Evolutionary conservation across 495 filamentous ascomycete genomes (phyloP).

Genomic region (Lophium mytilinum): DNA sequence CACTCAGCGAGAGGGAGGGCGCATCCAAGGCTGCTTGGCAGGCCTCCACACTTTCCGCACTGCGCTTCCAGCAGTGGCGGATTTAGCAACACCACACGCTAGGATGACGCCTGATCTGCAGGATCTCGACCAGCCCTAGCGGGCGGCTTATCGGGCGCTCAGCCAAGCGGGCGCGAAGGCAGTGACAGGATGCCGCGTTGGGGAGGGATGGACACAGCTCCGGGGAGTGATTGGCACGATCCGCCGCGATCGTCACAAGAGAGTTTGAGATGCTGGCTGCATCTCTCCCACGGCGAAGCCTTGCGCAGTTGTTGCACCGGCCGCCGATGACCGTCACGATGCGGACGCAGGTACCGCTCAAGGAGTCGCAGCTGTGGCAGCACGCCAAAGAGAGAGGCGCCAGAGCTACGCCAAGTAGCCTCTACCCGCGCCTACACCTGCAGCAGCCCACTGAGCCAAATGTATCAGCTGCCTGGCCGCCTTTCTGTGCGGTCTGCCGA

Average conservation of each 20-base stretch:
- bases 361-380: not conserved
- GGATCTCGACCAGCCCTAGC: constrained; percentile 20
- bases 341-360: constrained; percentile 25
- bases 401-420: not conserved
- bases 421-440: not conserved
- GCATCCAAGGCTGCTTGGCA: too few relatives aligned
- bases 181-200: constrained; percentile 6
- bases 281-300: constrained; percentile 1
- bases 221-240: constrained; percentile 7
- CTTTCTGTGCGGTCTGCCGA: not conserved
- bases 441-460: not conserved
- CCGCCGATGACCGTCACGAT: not conserved
- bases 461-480: not conserved
- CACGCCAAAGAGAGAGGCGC: not conserved
- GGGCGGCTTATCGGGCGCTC: constrained; percentile 18
- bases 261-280: constrained; percentile 8
- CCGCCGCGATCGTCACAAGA: constrained; percentile 15
- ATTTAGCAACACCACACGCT: not conserved
- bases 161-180: constrained; percentile 20
- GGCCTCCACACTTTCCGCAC: too few relatives aligned
- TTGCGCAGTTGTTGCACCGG: not conserved
- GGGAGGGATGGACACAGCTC: constrained; percentile 9
- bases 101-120: constrained; percentile 14
- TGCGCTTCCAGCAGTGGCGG: not conserved
- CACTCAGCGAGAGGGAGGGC: too few relatives aligned